Evolutionary conservation across 2,329 filamentous ascomycete genomes (phyloP).

Genomic region (Grosmannia huntii): DNA sequence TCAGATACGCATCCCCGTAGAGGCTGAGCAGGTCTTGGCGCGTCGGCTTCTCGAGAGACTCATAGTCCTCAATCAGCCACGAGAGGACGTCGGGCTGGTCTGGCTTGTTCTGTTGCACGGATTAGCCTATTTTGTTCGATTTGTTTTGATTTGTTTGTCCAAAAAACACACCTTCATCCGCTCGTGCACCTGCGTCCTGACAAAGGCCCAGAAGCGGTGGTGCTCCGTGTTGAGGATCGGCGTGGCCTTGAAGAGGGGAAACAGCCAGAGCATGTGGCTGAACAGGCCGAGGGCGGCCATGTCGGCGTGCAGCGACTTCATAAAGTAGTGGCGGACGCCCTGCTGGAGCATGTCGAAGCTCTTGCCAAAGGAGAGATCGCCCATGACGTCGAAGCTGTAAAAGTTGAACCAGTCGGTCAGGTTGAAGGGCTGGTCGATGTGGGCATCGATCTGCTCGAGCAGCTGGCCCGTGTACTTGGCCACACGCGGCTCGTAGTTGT

Average conservation of each 20-base stretch:
- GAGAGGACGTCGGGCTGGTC: slow-evolving; percentile 7
- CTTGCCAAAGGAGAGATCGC: slow-evolving; percentile 20
- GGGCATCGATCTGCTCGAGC: slow-evolving; percentile 9
- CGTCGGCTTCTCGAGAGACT: not conserved
- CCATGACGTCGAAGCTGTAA: slow-evolving; percentile 21
- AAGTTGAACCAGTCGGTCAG: slow-evolving; percentile 18
- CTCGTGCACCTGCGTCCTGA: slow-evolving; percentile 8
- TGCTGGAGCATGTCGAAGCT: slow-evolving; percentile 18
- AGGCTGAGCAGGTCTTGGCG: slow-evolving; percentile 1
- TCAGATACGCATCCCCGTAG: slow-evolving; percentile 6
- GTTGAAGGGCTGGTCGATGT: slow-evolving; percentile 11
- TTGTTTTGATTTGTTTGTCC: no score
- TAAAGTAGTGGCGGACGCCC: slow-evolving; percentile 10
- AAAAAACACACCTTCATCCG: not conserved
- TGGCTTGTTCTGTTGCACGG: not conserved
- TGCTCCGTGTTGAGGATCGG: slow-evolving; percentile 10
- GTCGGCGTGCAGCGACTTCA: slow-evolving; percentile 9
- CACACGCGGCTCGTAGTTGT: slow-evolving; percentile 15
- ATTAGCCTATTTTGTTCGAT: no score
- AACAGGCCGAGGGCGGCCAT: slow-evolving; percentile 12
- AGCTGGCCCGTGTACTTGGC: slow-evolving; percentile 12
- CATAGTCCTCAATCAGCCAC: slow-evolving; percentile 5
- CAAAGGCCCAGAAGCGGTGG: slow-evolving; percentile 9
- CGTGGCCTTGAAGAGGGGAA: slow-evolving; percentile 10
- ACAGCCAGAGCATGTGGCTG: slow-evolving; percentile 12